Evolutionary conservation across 441 rosid species (phyloP), one percentile per base, ranked within the genome.

Genomic region (Oxalis stricta): DNA sequence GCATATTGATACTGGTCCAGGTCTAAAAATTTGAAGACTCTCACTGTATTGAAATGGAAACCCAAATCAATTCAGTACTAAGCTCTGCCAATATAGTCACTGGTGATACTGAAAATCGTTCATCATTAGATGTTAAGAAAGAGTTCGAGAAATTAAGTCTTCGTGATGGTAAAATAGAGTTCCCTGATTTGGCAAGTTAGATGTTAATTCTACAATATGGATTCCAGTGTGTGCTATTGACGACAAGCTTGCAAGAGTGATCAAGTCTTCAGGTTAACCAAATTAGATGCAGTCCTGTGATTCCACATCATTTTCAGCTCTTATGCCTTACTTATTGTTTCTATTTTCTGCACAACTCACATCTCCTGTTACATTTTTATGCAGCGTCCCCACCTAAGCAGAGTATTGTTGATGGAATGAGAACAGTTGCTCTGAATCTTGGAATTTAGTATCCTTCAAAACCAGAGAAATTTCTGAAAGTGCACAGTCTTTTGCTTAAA

Each of bases 171-270:
- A 71, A 51, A 61, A 75, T 87, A 52, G 73, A 63, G 45, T 83
- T 87, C 60, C 86, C 97, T 24, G 94, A 77, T 42, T 92, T 97
- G 99, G 97, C 97, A 17, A 79, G 95, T n/a, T n/a, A 58, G 50
- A 72, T 47, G 64, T 58, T 43, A 62, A 58, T 60, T 92, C 97
- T 35, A 73, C 80, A 59, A 50, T 87, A 9, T 92, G 97, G 99
- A 73, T 87, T 47, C 99, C 99, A 40, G 46, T 92, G 54, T 60
- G 70, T 63, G 95, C 99, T 55, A 42, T 73, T 41, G 70, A 73
- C 62, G 91, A 82, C 54, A 52, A 66, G 46, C 86, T 92, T 55
- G 73, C 95, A 28, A 84, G 80, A 66, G 97, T n/a, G 96, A 41
- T 79, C 97, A 56, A n/a, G n/a, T 68, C 89, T 49, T 71, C 94